Evolutionary conservation across 306 rosid genomes (phyloP), one percentile per base, ranked within the genome.

Genomic region (Carpinus fangiana): DNA sequence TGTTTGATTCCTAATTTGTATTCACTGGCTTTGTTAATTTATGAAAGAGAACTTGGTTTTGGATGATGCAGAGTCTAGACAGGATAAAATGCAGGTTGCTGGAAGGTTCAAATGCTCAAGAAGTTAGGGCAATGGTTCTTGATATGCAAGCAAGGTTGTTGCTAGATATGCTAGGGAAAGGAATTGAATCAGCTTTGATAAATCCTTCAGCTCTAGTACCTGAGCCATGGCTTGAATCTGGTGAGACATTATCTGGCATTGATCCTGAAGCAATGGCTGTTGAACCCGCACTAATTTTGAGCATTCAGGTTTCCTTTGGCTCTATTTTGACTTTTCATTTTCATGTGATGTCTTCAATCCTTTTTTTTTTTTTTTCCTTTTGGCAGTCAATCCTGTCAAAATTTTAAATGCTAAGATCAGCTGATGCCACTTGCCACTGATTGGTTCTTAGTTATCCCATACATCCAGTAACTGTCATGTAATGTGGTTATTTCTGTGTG

Each of bases 111-210:
- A 91, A 88, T 79, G 99, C 99, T 38, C 99, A 95, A 84, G 99
- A 95, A 90, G 99, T 95, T 62, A 89, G 99, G 87, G 99, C 99
- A 4, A 95, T 95, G 99, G 99, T 95, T 85, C 84, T 95, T 78
- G 99, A 95, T 84, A 95, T 95, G 99, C 99, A 95, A 90, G 99
- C 99, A 21, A 90, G 99, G 87, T 81, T 95, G 85, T 88, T 95
- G 86, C 89, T 95, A 86, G 99, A 95, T 82, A 95, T 95, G 99
- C 93, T 95, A 57, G 99, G 99, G 74, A 93, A 92, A 78, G 99
- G 99, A 84, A 95, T 95, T 75, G 99, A 95, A 84, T 93, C 99
- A 60, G 98, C 99, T 0, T 86, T 95, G 80, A 78, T 91, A 77
- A 90, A 93, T 81, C 90, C 99, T 68, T 93, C 97, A 52, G 93